Evolutionary conservation across 2,329 filamentous ascomycete genomes (phyloP), one percentile per base, ranked within the genome.

Genomic region (Alternaria gaisen): DNA sequence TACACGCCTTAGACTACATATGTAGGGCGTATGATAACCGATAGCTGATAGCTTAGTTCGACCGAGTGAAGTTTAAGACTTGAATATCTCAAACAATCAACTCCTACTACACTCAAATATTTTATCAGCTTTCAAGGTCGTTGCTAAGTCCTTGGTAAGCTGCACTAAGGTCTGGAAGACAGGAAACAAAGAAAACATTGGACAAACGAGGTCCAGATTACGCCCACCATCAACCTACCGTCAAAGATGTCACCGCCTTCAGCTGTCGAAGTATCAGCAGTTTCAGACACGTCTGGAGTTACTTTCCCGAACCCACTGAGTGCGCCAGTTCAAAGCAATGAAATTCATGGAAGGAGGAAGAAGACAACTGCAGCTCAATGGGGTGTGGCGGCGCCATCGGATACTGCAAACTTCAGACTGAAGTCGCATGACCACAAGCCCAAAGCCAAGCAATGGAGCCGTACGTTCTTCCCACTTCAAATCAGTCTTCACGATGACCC

Each of bases 361-460:
- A 91, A 90, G 72, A 86, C 87, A n/a, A 90, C 90, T 3, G 88
- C 87, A 71, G 83, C 95, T 40, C 77, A 80, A 84, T 91, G 64
- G 91, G 91, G 91, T 38, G 86, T 92, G 47, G 94, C 94, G 32
- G 91, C 93, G 10, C 85, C 86, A 52, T 90, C 91, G 3, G 89
- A 90, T 78, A 92, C 91, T 77, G 90, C 94, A 71, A 88, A 91
- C 83, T 97, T 96, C 80, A 95, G 85, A 87, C 61, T 88, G 53
- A 84, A 87, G 56, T 89, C 80, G 64, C 80, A 88, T 76, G 72
- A 79, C 30, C 78, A 83, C 67, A 94, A 94, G 75, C 91, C 91
- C 4, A 90, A 89, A 73, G 91, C 94, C 3, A 93, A 90, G 78
- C 83, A 88, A 77, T 97, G 92, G 90, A 91, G 97, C 74, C 86